Evolutionary conservation across 2,329 filamentous ascomycete genomes (phyloP).

Genomic region (Neonectria coccinea): DNA sequence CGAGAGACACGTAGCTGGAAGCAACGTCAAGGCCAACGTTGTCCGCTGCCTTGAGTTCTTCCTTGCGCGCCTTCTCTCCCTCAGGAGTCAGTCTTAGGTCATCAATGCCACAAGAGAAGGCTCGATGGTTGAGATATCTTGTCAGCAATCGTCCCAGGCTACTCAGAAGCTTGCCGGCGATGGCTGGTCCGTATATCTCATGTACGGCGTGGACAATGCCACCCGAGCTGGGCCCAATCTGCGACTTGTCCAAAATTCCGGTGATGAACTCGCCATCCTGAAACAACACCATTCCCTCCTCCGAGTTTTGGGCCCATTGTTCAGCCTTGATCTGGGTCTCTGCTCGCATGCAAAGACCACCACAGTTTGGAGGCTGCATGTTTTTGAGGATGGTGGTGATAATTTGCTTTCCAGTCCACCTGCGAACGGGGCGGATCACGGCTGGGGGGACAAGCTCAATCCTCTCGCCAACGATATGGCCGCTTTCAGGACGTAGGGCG

Average conservation of each 20-base stretch:
- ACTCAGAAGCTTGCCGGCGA: conserved; percentile 88
- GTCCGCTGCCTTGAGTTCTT: conserved; percentile 75
- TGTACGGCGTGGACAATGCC: conserved; percentile 93
- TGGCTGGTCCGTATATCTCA: conserved; percentile 89
- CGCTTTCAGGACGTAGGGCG: conserved; percentile 88
- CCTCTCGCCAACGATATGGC: conserved; percentile 84
- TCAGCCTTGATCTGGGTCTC: conserved; percentile 82
- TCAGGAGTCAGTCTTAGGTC: conserved; percentile 86
- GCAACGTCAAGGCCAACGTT: conserved; percentile 82
- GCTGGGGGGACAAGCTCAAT: conserved; percentile 85
- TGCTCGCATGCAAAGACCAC: conserved; percentile 82
- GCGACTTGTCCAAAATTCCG: conserved; percentile 95
- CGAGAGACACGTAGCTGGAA: conserved; percentile 87
- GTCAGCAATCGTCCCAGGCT: conserved; percentile 91
- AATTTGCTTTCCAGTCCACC: conserved; percentile 98
- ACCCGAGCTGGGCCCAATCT: conserved; percentile 87
- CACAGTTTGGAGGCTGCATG: conserved; percentile 81
- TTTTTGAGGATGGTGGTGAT: conserved; percentile 94
- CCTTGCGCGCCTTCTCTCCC: conserved; percentile 78
- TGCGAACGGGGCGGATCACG: conserved; percentile 80
- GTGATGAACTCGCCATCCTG: conserved; percentile 88
- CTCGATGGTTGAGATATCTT: conserved; percentile 89
- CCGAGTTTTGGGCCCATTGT: conserved; percentile 80
- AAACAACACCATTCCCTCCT: conserved; percentile 86
- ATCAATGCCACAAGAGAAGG: conserved; percentile 97